Evolutionary conservation across 257 asterid species (phyloP).

Genomic region (Solanum sejunctum): DNA sequence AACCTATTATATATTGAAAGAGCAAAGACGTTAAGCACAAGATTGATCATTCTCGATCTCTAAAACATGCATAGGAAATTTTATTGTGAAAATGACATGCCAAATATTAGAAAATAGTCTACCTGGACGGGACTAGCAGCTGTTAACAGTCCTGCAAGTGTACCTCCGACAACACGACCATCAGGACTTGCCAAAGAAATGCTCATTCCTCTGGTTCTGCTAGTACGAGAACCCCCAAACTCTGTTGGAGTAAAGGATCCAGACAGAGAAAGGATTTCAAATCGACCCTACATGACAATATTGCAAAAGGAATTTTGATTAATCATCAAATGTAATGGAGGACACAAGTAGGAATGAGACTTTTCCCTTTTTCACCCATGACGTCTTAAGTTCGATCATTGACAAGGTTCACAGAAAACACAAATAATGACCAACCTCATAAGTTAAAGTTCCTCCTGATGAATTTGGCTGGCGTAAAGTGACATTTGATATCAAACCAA

Average conservation of each 20-base stretch:
- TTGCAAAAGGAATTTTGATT: not conserved
- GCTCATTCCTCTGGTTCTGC: conserved; percentile 62
- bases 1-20: conserved; percentile 25
- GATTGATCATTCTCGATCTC: not conserved
- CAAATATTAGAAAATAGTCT: not conserved
- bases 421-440: conserved; percentile 32
- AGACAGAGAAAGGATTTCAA: conserved; percentile 50
- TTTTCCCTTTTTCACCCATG: not conserved
- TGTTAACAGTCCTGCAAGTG: conserved; percentile 51
- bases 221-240: conserved; percentile 30
- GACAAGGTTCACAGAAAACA: not conserved
- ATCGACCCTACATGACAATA: conserved; percentile 38
- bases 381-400: not conserved
- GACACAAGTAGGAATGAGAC: not conserved
- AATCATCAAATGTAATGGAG: not conserved
- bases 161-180: conserved; percentile 84
- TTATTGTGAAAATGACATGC: not conserved
- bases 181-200: conserved; percentile 70
- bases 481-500: conserved; percentile 61
- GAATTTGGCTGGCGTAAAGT: conserved; percentile 67
- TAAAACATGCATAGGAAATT: not conserved
- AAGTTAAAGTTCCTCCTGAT: conserved; percentile 68
- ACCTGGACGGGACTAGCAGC: conserved; percentile 84
- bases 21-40: not conserved
- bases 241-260: conserved; percentile 79